These are phyloP conservation scores for Avena insularis DNA, from an alignment of 176 grass and related monocot species.

Conservation along the genomic window DNA sequence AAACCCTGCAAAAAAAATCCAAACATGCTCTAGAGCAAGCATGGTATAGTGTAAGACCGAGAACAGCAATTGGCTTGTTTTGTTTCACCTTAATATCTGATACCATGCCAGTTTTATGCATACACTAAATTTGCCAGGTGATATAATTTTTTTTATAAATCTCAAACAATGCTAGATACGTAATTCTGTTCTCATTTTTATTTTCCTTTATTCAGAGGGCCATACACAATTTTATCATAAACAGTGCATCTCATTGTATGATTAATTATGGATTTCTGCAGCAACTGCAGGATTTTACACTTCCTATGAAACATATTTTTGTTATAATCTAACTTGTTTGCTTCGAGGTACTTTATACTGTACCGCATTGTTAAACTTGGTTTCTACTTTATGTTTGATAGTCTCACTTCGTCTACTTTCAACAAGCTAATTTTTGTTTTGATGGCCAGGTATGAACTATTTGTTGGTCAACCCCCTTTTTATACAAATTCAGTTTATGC, in stretches of 20 bases:
- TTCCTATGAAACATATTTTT: not conserved
- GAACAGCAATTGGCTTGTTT: not conserved
- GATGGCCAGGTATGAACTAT: conserved; percentile 81
- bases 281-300: not conserved
- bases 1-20: not conserved
- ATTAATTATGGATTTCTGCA: not conserved
- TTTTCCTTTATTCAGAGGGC: not conserved
- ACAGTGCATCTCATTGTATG: not conserved
- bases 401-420: not conserved
- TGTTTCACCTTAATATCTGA: not conserved
- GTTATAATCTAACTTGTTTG: not conserved
- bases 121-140: not conserved
- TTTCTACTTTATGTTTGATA: conserved; percentile 29
- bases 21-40: not conserved
- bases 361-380: not conserved
- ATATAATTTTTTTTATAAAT: not conserved
- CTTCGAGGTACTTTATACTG: not conserved
- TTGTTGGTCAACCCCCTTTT: conserved; percentile 97
- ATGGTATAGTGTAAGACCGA: not conserved
- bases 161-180: not conserved
- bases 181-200: not conserved
- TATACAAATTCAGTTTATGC: conserved; percentile 98
- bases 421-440: conserved; percentile 37
- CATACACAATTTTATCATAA: not conserved
- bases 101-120: not conserved